Evolutionary conservation across 257 asterid genomes (phyloP), one percentile per base, ranked within the genome.

Genomic region (Jacaranda mimosifolia): DNA sequence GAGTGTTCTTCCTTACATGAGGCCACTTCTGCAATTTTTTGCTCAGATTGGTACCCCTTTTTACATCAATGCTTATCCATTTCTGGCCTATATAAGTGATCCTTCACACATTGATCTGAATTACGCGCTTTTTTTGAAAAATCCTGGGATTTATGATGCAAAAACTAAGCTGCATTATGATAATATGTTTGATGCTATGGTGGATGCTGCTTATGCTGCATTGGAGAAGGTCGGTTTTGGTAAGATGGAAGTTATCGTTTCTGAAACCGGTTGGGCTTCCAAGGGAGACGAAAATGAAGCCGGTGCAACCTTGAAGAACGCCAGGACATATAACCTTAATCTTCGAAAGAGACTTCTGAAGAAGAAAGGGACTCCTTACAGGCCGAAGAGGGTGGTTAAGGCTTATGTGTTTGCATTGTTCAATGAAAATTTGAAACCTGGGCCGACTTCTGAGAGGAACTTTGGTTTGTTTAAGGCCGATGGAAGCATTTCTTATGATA

Each of bases 191-290:
- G 95, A 88, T 26, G 97, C 97, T 10, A 77, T 67, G 82, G 72
- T 91, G 3, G 97, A 91, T 73, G 97, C 97, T 11, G 56, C 95
- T 4, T 89, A 91, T 45, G 86, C 82, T 3, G 97, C 95, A 14
- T 48, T 91, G 63, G 95, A 91, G 65, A 89, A 89, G 81, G 81
- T 40, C 8, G 97, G 97, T 10, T 88, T 72, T 6, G 57, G 43
- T 38, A 83, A 79, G 71, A 91, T 88, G 91, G 87, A 83, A n/a
- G 97, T 91, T 7, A 86, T 91, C 26, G 94, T 90, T 65, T 89
- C 97, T 1, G 97, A 91, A 69, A 91, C 95, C 0, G 97, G 95
- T 5, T 91, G 97, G 97, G 95, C 91, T 32, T 91, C 97, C 0
- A 70, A 45, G 5, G 97, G 97, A 17, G 95, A 89, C 56, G 83